Conservation (phyloP, 1,284 basidiomycete genomes). For the Rhodotorula sp. region DNA sequence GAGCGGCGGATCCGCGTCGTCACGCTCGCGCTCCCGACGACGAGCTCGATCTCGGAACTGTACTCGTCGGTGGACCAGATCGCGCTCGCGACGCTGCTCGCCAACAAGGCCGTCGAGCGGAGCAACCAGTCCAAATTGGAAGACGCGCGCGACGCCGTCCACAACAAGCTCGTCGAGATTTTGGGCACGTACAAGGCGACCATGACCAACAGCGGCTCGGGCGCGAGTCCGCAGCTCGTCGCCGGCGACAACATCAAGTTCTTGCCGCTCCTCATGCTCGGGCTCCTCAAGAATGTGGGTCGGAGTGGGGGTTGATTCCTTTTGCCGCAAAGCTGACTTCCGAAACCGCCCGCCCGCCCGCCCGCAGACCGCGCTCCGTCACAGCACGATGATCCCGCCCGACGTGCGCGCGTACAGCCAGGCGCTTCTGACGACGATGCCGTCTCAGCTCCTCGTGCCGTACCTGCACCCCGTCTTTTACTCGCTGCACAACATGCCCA, state of each 20-base stretch:
- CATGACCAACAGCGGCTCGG: constrained; percentile 89
- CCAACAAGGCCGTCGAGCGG: constrained; percentile 96
- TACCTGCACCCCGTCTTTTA: constrained; percentile 95
- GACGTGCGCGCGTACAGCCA: constrained; percentile 96
- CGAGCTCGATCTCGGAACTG: constrained; percentile 85
- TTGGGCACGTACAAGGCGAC: constrained; percentile 90
- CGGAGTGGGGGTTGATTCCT: neutral
- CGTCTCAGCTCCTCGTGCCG: constrained; percentile 84
- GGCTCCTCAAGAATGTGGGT: constrained; percentile 86
- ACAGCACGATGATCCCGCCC: constrained; percentile 92
- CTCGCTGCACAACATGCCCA: constrained; percentile 93
- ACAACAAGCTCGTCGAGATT: constrained; percentile 87
- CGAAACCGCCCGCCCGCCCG: neutral
- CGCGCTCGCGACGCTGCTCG: constrained; percentile 81
- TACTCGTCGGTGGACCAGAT: constrained; percentile 94
- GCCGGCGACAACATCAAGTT: constrained; percentile 91
- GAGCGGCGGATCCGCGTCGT: constrained; percentile 95
- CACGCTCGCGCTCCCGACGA: constrained; percentile 88
- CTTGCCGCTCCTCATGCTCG: constrained; percentile 84
- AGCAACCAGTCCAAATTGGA: constrained; percentile 82
- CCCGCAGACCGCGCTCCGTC: constrained; percentile 78
- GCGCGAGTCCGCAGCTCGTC: constrained; percentile 89
- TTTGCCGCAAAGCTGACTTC: neutral
- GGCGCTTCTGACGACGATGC: constrained; percentile 83
- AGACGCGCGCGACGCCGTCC: constrained; percentile 85